Evolutionary conservation across 2,329 filamentous ascomycete genomes (phyloP), one percentile per base, ranked within the genome.

Genomic region (Cercospora sojina): DNA sequence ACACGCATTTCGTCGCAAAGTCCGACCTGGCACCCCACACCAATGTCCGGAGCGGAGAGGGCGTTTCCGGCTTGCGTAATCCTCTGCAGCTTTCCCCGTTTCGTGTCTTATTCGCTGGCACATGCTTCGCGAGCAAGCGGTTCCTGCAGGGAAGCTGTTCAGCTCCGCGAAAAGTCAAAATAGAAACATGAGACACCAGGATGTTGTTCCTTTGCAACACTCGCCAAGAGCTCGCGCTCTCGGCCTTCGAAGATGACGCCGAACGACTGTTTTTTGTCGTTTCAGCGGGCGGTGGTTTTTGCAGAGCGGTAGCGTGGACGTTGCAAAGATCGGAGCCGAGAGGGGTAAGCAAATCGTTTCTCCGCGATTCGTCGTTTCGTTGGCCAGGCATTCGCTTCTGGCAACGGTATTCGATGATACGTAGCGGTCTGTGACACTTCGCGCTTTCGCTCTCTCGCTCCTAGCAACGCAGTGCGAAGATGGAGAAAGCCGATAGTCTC

Each of bases 1-100:
- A 51, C 47, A 25, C 29, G 35, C 23, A n/a, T 43, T 38, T 59
- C 56, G 35, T 38, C 32, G 41, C 35, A 38, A 38, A 53, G 59
- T 62, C 59, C 59, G 59, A 53, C 20, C 29, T 32, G 49, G 47
- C 32, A 62, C 49, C 47, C 47, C 60, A 62, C 60, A 4, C 58
- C 2, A 55, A 61, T 51, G 41, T 61, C 59, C 59, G 59, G 49
- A 61, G 43, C 38, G 58, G 47, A 51, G 47, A 51, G 12, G 47
- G 5, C 16, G 16, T 35, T 12, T 47, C 25, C 58, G 58, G 38
- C 58, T 47, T 60, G 38, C 58, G 58, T 27, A 60, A 53, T 35
- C n/a, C 27, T 61, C 59, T 61, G 43, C 59, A 61, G 27, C 41
- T 32, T 61, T 51, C 49, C 43, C 59, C 25, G 27, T 49, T 61